A percentile compares a stretch with the other conserved stretches of the same genome.
These are phyloP conservation scores for Ogataea saltuana DNA, from an alignment of 805 yeast genomes.

Conservation along the genomic window DNA sequence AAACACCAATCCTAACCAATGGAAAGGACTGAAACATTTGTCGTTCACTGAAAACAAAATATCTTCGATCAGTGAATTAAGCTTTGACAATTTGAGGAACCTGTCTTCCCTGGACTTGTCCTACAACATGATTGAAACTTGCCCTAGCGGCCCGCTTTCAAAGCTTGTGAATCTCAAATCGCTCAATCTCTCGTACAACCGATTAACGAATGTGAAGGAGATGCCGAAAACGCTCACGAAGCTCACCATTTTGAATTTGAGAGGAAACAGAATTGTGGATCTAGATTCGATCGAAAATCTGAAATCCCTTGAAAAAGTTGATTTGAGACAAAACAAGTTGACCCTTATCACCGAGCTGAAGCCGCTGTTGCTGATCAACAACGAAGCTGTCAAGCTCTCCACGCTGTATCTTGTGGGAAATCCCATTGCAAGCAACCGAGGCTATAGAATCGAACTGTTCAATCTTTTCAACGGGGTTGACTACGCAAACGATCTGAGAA, in stretches of 20 bases:
- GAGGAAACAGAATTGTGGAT: slow-evolving; percentile 46
- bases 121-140: slow-evolving; percentile 46
- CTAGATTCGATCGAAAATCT: slow-evolving; percentile 49
- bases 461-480: slow-evolving; percentile 56
- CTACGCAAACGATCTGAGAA: slow-evolving; percentile 46
- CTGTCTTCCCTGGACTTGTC: slow-evolving; percentile 54
- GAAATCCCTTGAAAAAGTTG: slow-evolving; percentile 48
- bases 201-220: slow-evolving; percentile 34
- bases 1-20: slow-evolving; percentile 18
- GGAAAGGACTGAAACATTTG: slow-evolving; percentile 42
- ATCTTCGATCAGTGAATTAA: slow-evolving; percentile 30
- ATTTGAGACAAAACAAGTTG: slow-evolving; percentile 50
- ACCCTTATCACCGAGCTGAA: slow-evolving; percentile 40
- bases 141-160: slow-evolving; percentile 54
- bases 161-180: slow-evolving; percentile 50
- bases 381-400: slow-evolving; percentile 24
- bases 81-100: slow-evolving; percentile 34
- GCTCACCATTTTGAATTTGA: slow-evolving; percentile 49
- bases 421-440: slow-evolving; percentile 37
- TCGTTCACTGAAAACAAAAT: slow-evolving; percentile 43
- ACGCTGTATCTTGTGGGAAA: slow-evolving; percentile 41
- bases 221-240: slow-evolving; percentile 43
- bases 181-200: slow-evolving; percentile 53
- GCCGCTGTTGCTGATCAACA: slow-evolving; percentile 38
- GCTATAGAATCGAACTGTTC: slow-evolving; percentile 55